Conservation (phyloP, 2,329 filamentous ascomycete species). For the Beauveria medogensis region DNA sequence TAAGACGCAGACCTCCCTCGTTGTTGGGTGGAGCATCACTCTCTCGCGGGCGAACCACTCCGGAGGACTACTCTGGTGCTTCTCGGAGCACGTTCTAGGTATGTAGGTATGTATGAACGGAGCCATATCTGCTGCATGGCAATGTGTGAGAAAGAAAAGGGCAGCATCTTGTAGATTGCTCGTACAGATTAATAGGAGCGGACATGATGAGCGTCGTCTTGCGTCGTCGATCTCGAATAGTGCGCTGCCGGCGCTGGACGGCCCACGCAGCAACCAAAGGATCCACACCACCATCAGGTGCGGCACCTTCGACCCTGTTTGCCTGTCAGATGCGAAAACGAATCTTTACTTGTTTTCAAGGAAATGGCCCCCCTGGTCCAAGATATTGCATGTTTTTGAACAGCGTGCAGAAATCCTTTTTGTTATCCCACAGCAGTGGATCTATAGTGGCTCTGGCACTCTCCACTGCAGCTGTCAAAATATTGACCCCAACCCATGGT, state of each 20-base stretch:
- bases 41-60: too few relatives aligned
- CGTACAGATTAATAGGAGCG: background rate
- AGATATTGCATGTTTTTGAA: background rate
- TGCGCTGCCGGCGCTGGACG: background rate
- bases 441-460: background rate
- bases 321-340: slow-evolving; percentile 7
- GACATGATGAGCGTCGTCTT: background rate
- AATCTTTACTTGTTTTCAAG: background rate
- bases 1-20: background rate
- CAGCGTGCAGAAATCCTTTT: background rate
- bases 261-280: background rate
- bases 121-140: background rate
- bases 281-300: background rate
- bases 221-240: background rate
- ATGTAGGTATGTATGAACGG: background rate
- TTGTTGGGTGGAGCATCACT: too few relatives aligned
- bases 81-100: background rate
- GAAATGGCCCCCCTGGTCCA: background rate
- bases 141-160: background rate
- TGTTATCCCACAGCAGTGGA: background rate
- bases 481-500: background rate
- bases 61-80: background rate
- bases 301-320: background rate
- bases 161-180: background rate
- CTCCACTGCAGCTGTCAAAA: slow-evolving; percentile 2